Evolutionary conservation across 106 monocot genomes (phyloP), one percentile per base, ranked within the genome.

Genomic region (Posidonia australis): DNA sequence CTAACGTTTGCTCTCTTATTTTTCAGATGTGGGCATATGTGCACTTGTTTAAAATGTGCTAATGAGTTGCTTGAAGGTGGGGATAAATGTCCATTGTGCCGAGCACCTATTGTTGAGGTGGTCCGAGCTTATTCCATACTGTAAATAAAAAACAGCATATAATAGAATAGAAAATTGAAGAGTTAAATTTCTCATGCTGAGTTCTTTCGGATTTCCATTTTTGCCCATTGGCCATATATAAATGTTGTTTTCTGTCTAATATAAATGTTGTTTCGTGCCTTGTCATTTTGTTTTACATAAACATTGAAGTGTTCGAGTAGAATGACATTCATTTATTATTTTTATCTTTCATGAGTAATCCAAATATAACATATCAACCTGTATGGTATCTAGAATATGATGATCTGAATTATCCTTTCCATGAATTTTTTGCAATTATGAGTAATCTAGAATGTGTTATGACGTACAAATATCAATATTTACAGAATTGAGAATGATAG

Each of bases 21-120:
- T 65, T 47, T 25, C 69, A 69, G 69, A 59, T 69, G 69, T 22
- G 69, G 69, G 27, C 69, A 69, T 36, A 69, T 69, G 69, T 69
- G 69, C 58, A 47, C 69, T 24, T 69, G 69, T 47, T 1, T 44
- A 26, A 69, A 58, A 46, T 69, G 69, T 58, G 69, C 69, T 42
- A 58, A 27, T 26, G 69, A 69, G 21, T 59, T 69, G 69, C 5
- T 69, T 57, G 12, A 43, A 59, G 46, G 21, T 2, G 29, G 58
- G 1, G 69, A 56, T 13, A 58, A 58, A 21, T 69, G 69, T 21
- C 69, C 69, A 46, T 41, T 69, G 58, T 69, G 69, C 69, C 44
- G 69, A 13, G 57, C 69, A 45, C 69, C 57, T 36, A 69, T 69
- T 27, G 44, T 44, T 36, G 69, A 69, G 69, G 58, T 69, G 69